Conservation (phyloP, 345 rosid species). For the Salix exigua region DNA sequence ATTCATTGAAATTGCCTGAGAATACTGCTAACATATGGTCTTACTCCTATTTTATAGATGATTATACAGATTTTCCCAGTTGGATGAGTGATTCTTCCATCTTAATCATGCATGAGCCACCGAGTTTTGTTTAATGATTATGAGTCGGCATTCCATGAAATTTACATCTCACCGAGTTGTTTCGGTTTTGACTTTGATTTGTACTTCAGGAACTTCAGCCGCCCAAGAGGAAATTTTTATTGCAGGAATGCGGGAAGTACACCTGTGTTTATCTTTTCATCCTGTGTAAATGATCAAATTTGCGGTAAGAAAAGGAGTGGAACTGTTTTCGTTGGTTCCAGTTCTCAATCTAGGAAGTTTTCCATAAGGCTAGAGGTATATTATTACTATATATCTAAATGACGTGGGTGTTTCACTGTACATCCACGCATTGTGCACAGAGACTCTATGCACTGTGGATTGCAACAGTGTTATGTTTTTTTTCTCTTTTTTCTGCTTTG, state of each 20-base stretch:
- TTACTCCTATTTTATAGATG: background rate
- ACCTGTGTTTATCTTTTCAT: slow-evolving; percentile 53
- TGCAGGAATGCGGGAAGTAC: slow-evolving; percentile 58
- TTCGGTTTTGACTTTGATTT: slow-evolving; percentile 13
- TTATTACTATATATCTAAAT: no score
- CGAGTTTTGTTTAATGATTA: background rate
- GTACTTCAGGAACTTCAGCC: slow-evolving; percentile 66
- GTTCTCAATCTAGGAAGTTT: slow-evolving; percentile 3
- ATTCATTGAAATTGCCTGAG: no score
- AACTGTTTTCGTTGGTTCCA: background rate
- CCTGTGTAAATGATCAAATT: slow-evolving; percentile 52
- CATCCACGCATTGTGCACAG: no score
- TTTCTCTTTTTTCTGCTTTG: no score
- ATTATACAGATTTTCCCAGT: background rate
- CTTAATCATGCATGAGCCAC: background rate
- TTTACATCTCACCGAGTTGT: background rate
- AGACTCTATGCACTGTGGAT: no score
- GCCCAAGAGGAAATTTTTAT: slow-evolving; percentile 60
- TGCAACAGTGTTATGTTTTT: no score
- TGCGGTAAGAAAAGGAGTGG: slow-evolving; percentile 43
- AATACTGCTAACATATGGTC: no score
- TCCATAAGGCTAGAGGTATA: no score
- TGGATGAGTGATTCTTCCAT: background rate
- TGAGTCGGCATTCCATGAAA: background rate
- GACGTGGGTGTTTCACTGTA: no score